Evolutionary conservation across 129 eudicot genomes (phyloP).

Genomic region (sunflower (Helianthus annuus)): HanXRQr2.0-SUNRISE NC_035441.2:143805887-143806386

Average conservation of each 20-base stretch:
- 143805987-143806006: slow-evolving; percentile 68
- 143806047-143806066: slow-evolving; percentile 80
- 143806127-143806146: slow-evolving; percentile 42
- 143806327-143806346: slow-evolving; percentile 16
- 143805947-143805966: slow-evolving; percentile 27
- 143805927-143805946: slow-evolving; percentile 47
- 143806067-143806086: slow-evolving; percentile 91
- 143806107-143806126: slow-evolving; percentile 22
- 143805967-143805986: slow-evolving; percentile 79
- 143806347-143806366: slow-evolving; percentile 15
- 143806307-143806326: slow-evolving; percentile 49
- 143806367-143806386: slow-evolving; percentile 29
- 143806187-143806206: neutral
- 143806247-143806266: slow-evolving; percentile 47
- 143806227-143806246: slow-evolving; percentile 20
- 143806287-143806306: slow-evolving; percentile 19
- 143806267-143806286: slow-evolving; percentile 50
- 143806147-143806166: slow-evolving; percentile 75
- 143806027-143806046: slow-evolving; percentile 51
- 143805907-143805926: slow-evolving; percentile 46
- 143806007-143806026: slow-evolving; percentile 36
- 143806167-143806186: slow-evolving; percentile 60
- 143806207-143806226: slow-evolving; percentile 7
- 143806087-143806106: slow-evolving; percentile 64
- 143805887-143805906: slow-evolving; percentile 81